Percentiles rank a stretch among this genome's conserved stretches.
phyloP scores from a whole-genome alignment of 1,139 yeast species.

The Kodamaea suecica region DNA sequence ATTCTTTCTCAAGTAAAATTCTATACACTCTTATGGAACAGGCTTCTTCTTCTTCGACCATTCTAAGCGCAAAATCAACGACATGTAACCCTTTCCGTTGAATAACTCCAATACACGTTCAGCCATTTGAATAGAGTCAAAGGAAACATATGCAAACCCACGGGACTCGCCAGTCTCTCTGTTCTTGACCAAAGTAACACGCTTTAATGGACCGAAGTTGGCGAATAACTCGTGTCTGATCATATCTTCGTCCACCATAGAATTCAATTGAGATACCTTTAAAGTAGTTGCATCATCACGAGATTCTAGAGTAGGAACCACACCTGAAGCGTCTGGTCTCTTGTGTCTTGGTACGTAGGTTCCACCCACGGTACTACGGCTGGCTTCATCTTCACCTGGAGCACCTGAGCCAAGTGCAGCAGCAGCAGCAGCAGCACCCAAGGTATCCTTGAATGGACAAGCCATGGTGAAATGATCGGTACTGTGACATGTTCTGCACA shows the following conservation, averaged over 20 bases:
- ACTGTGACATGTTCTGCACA: slow-evolving; percentile 87
- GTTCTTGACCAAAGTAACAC: slow-evolving; percentile 85
- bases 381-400: slow-evolving; percentile 21
- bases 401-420: slow-evolving; percentile 34
- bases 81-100: slow-evolving; percentile 91
- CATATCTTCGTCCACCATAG: slow-evolving; percentile 79
- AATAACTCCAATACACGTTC: slow-evolving; percentile 73
- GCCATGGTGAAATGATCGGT: slow-evolving; percentile 92
- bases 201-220: slow-evolving; percentile 69
- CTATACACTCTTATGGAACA: slow-evolving; percentile 2
- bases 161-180: slow-evolving; percentile 92
- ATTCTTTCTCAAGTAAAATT: not conserved
- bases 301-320: slow-evolving; percentile 50
- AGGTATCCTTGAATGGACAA: slow-evolving; percentile 94
- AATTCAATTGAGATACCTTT: slow-evolving; percentile 89
- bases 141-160: slow-evolving; percentile 96
- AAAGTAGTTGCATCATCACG: slow-evolving; percentile 87
- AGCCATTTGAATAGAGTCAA: slow-evolving; percentile 66
- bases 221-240: slow-evolving; percentile 70
- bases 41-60: slow-evolving; percentile 43
- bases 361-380: slow-evolving; percentile 28
- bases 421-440: slow-evolving; percentile 52
- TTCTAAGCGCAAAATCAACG: slow-evolving; percentile 80
- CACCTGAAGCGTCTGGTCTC: slow-evolving; percentile 60
- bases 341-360: slow-evolving; percentile 79